These are phyloP conservation scores for Isochrysis galbana DNA, from an alignment of 78 protist genomes.

Conservation along the genomic window DNA sequence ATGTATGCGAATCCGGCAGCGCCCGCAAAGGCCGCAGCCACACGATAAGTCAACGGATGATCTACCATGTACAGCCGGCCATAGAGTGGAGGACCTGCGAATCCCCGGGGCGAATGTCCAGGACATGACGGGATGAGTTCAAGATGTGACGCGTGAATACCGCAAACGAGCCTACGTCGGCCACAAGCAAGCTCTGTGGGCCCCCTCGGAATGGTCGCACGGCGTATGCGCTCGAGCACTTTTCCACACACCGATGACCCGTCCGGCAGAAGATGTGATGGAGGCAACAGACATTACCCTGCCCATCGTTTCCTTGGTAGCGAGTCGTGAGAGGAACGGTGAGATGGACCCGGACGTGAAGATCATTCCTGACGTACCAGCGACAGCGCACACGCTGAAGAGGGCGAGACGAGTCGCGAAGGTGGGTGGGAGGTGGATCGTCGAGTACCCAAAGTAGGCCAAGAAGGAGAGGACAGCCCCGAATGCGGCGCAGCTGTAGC, in stretches of 20 bases:
- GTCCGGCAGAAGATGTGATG: background rate
- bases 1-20: background rate
- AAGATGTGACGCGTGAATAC: no score
- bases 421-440: background rate
- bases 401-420: background rate
- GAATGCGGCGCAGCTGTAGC: no score
- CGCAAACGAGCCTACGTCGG: no score
- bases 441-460: background rate
- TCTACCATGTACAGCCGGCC: background rate
- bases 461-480: background rate
- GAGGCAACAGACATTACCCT: background rate
- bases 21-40: background rate
- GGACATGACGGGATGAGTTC: no score
- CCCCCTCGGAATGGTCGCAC: no score
- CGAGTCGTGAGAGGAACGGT: background rate
- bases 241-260: conserved; percentile 3
- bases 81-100: background rate
- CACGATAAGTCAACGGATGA: background rate
- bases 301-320: background rate
- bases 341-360: background rate
- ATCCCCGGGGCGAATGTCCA: no score
- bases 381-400: background rate
- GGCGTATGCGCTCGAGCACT: no score
- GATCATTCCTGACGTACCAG: background rate
- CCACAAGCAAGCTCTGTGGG: no score